Evolutionary conservation across 2,329 filamentous ascomycete genomes (phyloP), one percentile per base, ranked within the genome.

Genomic region (Fusarium nygamai): DNA sequence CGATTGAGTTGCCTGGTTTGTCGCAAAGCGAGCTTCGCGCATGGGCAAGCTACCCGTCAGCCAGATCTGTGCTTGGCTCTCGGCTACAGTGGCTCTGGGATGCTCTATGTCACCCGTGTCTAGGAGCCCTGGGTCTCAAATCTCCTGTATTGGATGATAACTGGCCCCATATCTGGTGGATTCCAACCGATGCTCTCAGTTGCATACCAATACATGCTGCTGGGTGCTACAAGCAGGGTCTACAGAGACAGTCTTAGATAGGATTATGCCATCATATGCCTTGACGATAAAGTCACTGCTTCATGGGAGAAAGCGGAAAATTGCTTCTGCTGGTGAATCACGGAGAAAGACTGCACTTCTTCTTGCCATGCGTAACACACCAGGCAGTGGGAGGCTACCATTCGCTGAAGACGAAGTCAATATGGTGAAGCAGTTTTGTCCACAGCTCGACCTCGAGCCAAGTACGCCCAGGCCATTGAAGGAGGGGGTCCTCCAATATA

Each of bases 301-400:
- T 5, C 34, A 54, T 14, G 51, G 24, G 14, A 22, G 51, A 13
- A 39, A 29, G 4, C 24, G 34, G 5, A 1, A 22, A 13, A 2
- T 27, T 27, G 11, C 3, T 13, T 22, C 24, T 7, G 34, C 2
- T 0, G 0, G 5, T 3, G 10, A 13, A 17, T 2, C 34, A 5
- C 5, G 8, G 5, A 54, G 51, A 10, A 12, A 19, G 0, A 9
- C 24, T 8, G 34, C 34, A 8, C 24, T 39, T 7, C 24, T 54
- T 7, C 0, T 39, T 29, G 14, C 34, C 6, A 39, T 54, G 51
- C 14, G 33, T 13, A 13, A 6, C 10, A 39, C 34, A 5, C 34
- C 51, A 8, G 34, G 24, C 6, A 39, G 34, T 17, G 8, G 2
- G 2, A 29, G 3, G 4, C 6, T 39, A 3, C 10, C 5, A 1